These are phyloP conservation scores for Cercis canadensis DNA, from an alignment of 306 rosid species.

Conservation along the genomic window DNA sequence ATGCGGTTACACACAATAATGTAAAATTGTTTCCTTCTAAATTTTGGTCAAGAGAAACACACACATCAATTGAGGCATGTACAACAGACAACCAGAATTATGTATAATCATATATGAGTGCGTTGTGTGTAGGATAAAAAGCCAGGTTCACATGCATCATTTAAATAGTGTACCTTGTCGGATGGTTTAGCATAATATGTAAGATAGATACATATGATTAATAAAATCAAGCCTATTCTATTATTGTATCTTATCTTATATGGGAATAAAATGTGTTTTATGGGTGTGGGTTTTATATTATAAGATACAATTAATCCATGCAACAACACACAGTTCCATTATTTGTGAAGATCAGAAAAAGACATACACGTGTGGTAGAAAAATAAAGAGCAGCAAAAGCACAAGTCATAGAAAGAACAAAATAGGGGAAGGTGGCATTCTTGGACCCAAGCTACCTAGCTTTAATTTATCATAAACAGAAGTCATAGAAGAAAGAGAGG, in stretches of 20 bases:
- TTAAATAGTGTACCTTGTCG: slow-evolving; percentile 52
- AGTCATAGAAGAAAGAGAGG: no score
- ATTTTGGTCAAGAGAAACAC: slow-evolving; percentile 4
- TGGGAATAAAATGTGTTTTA: not conserved
- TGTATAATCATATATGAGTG: slow-evolving; percentile 5
- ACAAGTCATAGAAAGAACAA: slow-evolving; percentile 20
- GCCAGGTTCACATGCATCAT: slow-evolving; percentile 38
- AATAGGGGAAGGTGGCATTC: not conserved
- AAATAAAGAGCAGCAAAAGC: slow-evolving; percentile 17
- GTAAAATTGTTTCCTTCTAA: no score
- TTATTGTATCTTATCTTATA: slow-evolving; percentile 28
- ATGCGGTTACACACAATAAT: no score
- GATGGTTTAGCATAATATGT: slow-evolving; percentile 42
- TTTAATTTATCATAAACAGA: no score
- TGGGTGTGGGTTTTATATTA: no score
- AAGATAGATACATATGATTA: no score
- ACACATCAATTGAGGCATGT: slow-evolving; percentile 1
- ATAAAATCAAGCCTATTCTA: no score
- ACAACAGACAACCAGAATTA: slow-evolving; percentile 25
- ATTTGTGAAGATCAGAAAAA: not conserved
- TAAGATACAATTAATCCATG: no score
- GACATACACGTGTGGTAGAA: slow-evolving; percentile 38
- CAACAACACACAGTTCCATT: no score
- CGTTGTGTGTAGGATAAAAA: slow-evolving; percentile 6
- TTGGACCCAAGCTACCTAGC: no score